Conservation (phyloP, 148 eudicot genomes). For the Fagopyrum esculentum region DNA sequence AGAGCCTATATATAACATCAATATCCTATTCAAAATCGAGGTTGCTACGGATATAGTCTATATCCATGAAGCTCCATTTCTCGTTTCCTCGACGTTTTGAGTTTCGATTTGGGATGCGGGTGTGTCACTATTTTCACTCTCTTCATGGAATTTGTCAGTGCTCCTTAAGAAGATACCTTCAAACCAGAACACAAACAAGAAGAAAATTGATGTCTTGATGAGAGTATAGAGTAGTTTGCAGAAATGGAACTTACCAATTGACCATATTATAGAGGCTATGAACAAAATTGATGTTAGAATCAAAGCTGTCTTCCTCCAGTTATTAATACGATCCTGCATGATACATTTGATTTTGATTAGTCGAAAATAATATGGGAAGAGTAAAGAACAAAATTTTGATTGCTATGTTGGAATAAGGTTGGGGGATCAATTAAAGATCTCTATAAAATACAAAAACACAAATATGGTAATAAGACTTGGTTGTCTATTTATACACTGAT, state of each 20-base stretch:
- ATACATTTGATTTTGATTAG: background rate
- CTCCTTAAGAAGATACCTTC: conserved; percentile 3
- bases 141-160: conserved; percentile 8
- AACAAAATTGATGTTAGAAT: conserved; percentile 4
- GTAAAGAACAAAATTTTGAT: too few relatives aligned
- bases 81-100: background rate
- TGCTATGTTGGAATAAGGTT: too few relatives aligned
- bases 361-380: background rate
- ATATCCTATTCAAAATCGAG: background rate
- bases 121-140: background rate
- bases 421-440: too few relatives aligned
- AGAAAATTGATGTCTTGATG: background rate
- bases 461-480: too few relatives aligned
- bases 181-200: background rate
- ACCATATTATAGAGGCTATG: conserved; percentile 6
- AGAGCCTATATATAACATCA: background rate
- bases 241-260: background rate
- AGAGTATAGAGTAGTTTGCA: background rate
- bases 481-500: background rate
- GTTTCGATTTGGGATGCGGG: conserved; percentile 3
- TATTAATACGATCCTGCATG: background rate
- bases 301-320: conserved; percentile 12
- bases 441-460: too few relatives aligned
- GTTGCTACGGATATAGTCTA: background rate
- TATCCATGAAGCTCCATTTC: conserved; percentile 3